Percentiles rank a stretch among this genome's conserved stretches.
Evolutionary conservation across 768 basidiomycete species (phyloP).

Genomic region (Agrocybe chaxingu): DNA sequence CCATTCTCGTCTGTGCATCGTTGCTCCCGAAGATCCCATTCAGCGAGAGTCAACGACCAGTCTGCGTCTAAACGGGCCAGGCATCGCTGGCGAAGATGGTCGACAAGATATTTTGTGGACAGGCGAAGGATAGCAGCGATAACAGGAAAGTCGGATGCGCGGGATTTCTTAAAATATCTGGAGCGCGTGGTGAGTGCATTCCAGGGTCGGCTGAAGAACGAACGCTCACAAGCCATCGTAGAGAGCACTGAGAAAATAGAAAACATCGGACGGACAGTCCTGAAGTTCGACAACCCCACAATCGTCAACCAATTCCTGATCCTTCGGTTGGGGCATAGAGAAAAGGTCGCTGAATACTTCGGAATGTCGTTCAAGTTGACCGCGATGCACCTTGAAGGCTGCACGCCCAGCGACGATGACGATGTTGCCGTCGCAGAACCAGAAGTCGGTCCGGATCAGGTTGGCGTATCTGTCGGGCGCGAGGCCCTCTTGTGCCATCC

Average conservation of each 20-base stretch:
- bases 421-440: constrained; percentile 73
- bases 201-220: neutral
- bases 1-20: constrained; percentile 46
- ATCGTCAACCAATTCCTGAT: constrained; percentile 51
- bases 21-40: constrained; percentile 68
- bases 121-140: constrained; percentile 67
- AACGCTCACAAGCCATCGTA: constrained; percentile 72
- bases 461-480: constrained; percentile 17
- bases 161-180: constrained; percentile 56
- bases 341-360: constrained; percentile 74
- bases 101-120: constrained; percentile 74
- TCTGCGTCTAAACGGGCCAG: constrained; percentile 55
- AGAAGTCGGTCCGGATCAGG: constrained; percentile 56
- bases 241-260: constrained; percentile 62
- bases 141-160: constrained; percentile 52
- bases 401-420: constrained; percentile 54
- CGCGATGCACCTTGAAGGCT: constrained; percentile 73
- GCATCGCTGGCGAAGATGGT: constrained; percentile 60
- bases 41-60: constrained; percentile 65
- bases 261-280: constrained; percentile 64
- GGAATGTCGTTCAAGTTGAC: constrained; percentile 71
- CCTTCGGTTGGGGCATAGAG: constrained; percentile 55
- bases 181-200: neutral
- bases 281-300: constrained; percentile 59
- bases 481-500: constrained; percentile 13